phyloP scores from a whole-genome alignment of 2,329 filamentous ascomycete genomes.

The Pseudogymnoascus sp. region DNA sequence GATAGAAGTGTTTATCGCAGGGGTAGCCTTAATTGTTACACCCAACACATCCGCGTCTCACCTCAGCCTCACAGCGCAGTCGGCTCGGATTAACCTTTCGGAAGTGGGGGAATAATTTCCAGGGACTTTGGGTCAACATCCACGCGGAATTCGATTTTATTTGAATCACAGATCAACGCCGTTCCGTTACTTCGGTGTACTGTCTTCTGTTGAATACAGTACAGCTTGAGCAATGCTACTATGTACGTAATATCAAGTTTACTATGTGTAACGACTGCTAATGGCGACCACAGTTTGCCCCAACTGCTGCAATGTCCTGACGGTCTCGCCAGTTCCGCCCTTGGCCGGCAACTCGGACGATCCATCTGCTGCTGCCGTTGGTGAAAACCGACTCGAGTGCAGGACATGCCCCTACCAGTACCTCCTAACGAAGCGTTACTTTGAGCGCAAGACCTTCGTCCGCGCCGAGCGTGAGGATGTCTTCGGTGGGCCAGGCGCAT shows the following conservation, averaged over 20 bases:
- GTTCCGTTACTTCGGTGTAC: background rate
- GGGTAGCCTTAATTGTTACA: background rate
- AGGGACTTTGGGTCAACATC: background rate
- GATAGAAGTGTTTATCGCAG: constrained; percentile 1
- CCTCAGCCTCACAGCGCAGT: background rate
- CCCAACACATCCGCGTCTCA: constrained; percentile 6
- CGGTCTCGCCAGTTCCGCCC: constrained; percentile 45
- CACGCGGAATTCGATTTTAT: background rate
- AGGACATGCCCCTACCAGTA: constrained; percentile 92
- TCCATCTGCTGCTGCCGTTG: constrained; percentile 26
- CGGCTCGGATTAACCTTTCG: constrained; percentile 9
- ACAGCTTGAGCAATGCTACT: constrained; percentile 47
- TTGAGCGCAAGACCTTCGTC: constrained; percentile 69
- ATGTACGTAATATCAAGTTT: constrained; percentile 39
- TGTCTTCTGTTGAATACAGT: background rate
- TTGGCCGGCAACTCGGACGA: constrained; percentile 27
- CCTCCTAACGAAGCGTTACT: constrained; percentile 68
- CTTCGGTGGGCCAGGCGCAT: constrained; percentile 78
- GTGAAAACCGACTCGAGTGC: constrained; percentile 80
- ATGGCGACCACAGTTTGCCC: constrained; percentile 57
- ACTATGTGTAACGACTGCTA: constrained; percentile 13
- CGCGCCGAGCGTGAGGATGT: constrained; percentile 85
- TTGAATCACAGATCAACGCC: background rate
- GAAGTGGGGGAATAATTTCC: background rate
- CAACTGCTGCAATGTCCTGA: constrained; percentile 75